phyloP scores from a whole-genome alignment of 1,284 basidiomycete species.

The Cutaneotrichosporon mucoides region DNA sequence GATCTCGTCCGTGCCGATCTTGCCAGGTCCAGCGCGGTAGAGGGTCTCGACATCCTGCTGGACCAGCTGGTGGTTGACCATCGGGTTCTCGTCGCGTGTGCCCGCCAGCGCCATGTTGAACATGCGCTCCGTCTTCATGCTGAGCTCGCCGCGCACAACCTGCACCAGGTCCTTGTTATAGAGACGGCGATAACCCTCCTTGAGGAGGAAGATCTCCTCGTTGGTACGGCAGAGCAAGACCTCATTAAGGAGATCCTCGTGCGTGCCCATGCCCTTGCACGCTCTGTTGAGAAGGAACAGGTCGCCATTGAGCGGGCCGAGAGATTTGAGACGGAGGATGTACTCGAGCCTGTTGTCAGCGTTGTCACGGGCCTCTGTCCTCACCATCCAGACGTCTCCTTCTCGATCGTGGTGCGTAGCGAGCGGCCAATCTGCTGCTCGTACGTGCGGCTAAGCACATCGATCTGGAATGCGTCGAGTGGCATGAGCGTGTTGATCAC shows the following conservation, averaged over 20 bases:
- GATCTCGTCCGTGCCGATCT: slow-evolving; percentile 50
- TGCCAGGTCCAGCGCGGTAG: slow-evolving; percentile 46
- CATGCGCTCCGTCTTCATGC: slow-evolving; percentile 50
- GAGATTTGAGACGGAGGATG: slow-evolving; percentile 41
- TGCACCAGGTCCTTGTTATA: slow-evolving; percentile 43
- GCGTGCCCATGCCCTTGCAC: slow-evolving; percentile 46
- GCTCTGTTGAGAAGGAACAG: slow-evolving; percentile 44
- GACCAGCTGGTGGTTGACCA: slow-evolving; percentile 45
- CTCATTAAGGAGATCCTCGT: slow-evolving; percentile 50
- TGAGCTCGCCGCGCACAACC: slow-evolving; percentile 46
- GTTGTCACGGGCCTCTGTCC: slow-evolving; percentile 4
- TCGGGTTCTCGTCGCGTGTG: slow-evolving; percentile 44
- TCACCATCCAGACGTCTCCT: slow-evolving; percentile 48
- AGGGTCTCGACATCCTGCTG: slow-evolving; percentile 47
- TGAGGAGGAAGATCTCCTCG: slow-evolving; percentile 48
- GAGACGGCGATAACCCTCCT: slow-evolving; percentile 43
- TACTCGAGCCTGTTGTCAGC: slow-evolving; percentile 42
- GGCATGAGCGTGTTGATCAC: slow-evolving; percentile 44
- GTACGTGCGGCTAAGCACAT: slow-evolving; percentile 43
- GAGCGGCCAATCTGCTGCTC: slow-evolving; percentile 42
- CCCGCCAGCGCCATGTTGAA: slow-evolving; percentile 49
- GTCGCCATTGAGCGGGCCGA: slow-evolving; percentile 48
- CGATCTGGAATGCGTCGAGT: slow-evolving; percentile 48
- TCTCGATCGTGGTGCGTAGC: slow-evolving; percentile 45
- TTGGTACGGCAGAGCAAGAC: slow-evolving; percentile 46